These are phyloP conservation scores for Extremus antarcticus DNA, from an alignment of 495 filamentous ascomycete genomes.

Conservation along the genomic window DNA sequence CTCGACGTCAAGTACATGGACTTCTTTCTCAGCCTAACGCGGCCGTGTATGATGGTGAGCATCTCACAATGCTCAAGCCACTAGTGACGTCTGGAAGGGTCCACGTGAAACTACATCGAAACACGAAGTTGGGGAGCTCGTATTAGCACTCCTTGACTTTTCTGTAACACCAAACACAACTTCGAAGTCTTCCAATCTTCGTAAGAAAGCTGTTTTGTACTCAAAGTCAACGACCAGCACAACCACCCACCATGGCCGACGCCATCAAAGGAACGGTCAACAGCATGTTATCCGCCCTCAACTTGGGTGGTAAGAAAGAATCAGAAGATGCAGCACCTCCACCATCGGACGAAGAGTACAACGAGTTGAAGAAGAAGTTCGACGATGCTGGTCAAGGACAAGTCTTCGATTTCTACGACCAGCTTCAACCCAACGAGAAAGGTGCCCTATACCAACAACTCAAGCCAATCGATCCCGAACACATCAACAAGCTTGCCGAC, in stretches of 20 bases:
- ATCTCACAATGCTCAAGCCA: neutral
- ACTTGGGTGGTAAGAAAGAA: slow-evolving; percentile 17
- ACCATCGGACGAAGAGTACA: slow-evolving; percentile 60
- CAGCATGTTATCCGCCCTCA: slow-evolving; percentile 19
- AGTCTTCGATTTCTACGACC: slow-evolving; percentile 83
- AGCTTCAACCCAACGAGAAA: slow-evolving; percentile 61
- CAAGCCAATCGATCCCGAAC: slow-evolving; percentile 61
- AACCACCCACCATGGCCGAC: neutral
- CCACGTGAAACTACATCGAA: neutral
- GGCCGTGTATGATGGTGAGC: no score
- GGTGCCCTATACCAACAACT: slow-evolving; percentile 72
- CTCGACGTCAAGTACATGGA: neutral
- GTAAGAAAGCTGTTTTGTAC: neutral
- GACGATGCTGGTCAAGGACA: slow-evolving; percentile 71
- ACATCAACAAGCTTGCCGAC: slow-evolving; percentile 75
- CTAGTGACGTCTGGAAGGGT: neutral
- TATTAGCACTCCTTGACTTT: neutral
- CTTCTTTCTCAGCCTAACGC: no score
- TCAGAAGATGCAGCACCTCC: neutral
- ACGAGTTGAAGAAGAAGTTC: slow-evolving; percentile 68
- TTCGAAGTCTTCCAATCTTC: neutral
- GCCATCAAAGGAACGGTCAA: slow-evolving; percentile 13
- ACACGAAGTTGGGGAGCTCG: neutral
- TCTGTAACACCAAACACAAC: neutral
- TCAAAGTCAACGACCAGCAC: neutral